Evolutionary conservation across 78 protist genomes (phyloP).

Genomic region (Trichosphaerium sp.): DNA sequence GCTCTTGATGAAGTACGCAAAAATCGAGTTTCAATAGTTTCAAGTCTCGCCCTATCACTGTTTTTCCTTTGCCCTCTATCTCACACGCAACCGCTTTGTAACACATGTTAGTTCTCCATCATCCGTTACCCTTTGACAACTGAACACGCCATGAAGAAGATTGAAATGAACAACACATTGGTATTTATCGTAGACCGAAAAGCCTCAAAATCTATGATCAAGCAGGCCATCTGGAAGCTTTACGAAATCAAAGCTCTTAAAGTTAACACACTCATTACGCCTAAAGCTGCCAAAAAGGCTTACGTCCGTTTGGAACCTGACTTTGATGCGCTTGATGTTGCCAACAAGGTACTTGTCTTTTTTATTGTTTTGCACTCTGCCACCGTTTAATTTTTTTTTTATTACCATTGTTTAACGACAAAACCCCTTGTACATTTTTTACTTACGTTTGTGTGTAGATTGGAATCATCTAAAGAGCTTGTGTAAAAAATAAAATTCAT

Average conservation of each 20-base stretch:
- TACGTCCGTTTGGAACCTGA: slow-evolving; percentile 76
- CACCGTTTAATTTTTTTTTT: neutral
- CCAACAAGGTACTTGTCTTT: slow-evolving; percentile 62
- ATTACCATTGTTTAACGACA: neutral
- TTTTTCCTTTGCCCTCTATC: too few relatives aligned
- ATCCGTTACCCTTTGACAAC: slow-evolving; percentile 89
- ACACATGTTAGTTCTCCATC: slow-evolving; percentile 65
- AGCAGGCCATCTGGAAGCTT: slow-evolving; percentile 74
- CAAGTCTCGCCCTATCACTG: too few relatives aligned
- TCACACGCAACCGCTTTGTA: too few relatives aligned
- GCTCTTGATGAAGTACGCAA: too few relatives aligned
- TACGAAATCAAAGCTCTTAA: slow-evolving; percentile 80
- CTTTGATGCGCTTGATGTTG: slow-evolving; percentile 81
- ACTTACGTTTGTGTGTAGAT: slow-evolving; percentile 9
- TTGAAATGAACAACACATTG: slow-evolving; percentile 96
- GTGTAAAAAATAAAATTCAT: too few relatives aligned
- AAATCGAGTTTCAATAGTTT: too few relatives aligned
- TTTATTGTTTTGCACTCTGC: neutral
- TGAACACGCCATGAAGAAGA: slow-evolving; percentile 93
- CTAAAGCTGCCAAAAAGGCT: slow-evolving; percentile 97
- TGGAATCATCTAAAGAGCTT: slow-evolving; percentile 70
- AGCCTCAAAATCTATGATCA: slow-evolving; percentile 88
- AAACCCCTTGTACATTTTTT: neutral
- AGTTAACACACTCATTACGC: slow-evolving; percentile 89
- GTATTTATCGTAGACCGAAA: slow-evolving; percentile 85